Base-by-base conservation (phyloP, 164 flowering plant genomes). In the Liriodendron chinense region DNA sequence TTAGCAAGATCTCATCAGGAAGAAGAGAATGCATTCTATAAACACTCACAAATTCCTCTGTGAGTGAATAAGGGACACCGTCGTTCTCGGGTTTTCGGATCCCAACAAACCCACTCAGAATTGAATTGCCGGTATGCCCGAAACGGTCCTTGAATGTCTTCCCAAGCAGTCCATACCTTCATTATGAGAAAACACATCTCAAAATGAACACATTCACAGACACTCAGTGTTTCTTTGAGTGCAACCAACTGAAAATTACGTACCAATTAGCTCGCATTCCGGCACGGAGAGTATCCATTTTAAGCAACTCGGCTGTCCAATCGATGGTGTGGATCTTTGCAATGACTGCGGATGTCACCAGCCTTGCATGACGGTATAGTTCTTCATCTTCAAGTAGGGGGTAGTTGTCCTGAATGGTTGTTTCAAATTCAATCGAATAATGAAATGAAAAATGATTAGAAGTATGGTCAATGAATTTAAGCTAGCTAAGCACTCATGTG, bases 1-100 rank as follows among this genome's bases (percentile, higher is more conserved):
- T 74, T 3, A 89, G 70, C 23, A 69, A 70, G 50, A 89, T 72
- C 22, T 74, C 34, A 21, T 90, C 96, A 2, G 92, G 92, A 22
- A 91, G 80, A 72, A 91, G 90, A 0, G 87, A 43, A 74, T 91
- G 93, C 96, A 91, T 91, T 69, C 92, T 80, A 63, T 91, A 91
- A 0, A 87, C 96, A 47, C 87, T 78, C 0, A 79, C 84, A 28
- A 91, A 91, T 75, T 91, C 93, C 73, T 89, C 96, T 0, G 93
- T 88, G 23, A 91, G 72, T 1, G 96, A 86, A 76, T 88, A 91
- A 0, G 92, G 89, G 20, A 87, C 88, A 20, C 92, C 87, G 74
- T 86, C 87, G 56, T 80, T 82, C 10, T 57, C 62, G 1, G 85
- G 84, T 72, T 77, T 82, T 26, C 70, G 76, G 0, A 71, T 20